Evolutionary conservation across 371 early-diverging fungal species (phyloP), one percentile per base, ranked within the genome.

Genomic region (Haplosporangium sp.): DNA sequence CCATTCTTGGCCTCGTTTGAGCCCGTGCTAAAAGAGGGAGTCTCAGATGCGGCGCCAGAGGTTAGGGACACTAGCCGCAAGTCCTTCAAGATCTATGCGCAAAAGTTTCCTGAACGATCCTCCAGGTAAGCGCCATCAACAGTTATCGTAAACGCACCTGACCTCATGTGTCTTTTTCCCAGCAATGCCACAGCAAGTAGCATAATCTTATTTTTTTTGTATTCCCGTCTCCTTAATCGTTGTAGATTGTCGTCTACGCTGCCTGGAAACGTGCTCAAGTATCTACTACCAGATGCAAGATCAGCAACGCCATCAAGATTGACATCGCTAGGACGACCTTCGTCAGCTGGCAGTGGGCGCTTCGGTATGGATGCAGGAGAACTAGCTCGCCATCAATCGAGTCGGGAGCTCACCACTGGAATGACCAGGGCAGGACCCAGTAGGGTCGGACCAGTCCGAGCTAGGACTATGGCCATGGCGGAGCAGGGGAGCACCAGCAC

Each of bases 1-100:
- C 70, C 73, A 11, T 80, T 80, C 62, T 55, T 81, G 7, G 45
- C 53, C 29, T 60, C 73, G 36, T 77, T 86, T 68, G 85, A 86
- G 61, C 80, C 74, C 40, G 82, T 82, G 50, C 76, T 88, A 36
- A 74, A 80, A 36, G 72, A 81, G 36, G 83, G 83, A 47, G 85
- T 85, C 16, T 77, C 83, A 14, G 86, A 88, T 64, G 75, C 87
- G 4, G 71, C 85, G 6, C 83, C 87, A 7, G 86, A 86, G 55
- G 89, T 88, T 16, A 73, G 89, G 36, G 68, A 76, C 37, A 69
- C 70, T 5, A 77, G 84, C 23, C 80, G 87, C 14, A 69, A 73
- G 42, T 83, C 83, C 11, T 85, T 76, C 71, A 81, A 83, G 55
- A 63, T 71, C 36, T 87, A 85, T 69, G 74, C 73, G n/a, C 59